Percentiles rank a stretch among this genome's conserved stretches.
These are phyloP conservation scores for Populus tomentosa DNA, from an alignment of 441 rosid species.

Conservation along the genomic window DNA sequence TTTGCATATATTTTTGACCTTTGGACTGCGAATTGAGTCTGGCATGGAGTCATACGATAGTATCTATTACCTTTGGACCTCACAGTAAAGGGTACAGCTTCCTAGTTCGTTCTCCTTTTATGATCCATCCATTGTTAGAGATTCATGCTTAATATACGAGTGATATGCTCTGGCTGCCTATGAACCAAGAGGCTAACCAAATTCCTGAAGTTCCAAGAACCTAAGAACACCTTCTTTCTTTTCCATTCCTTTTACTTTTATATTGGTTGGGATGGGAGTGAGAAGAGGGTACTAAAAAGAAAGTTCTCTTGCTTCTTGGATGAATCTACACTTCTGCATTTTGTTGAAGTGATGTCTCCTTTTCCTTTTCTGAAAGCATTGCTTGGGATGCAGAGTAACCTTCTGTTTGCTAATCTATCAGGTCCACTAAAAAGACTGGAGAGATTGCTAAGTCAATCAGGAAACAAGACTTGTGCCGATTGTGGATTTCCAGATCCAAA, in stretches of 20 bases:
- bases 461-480: constrained; percentile 83
- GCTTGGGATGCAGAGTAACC: not conserved
- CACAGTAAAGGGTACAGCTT: not conserved
- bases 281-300: no score
- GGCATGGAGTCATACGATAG: not conserved
- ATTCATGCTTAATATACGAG: no score
- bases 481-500: constrained; percentile 96
- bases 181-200: no score
- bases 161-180: no score
- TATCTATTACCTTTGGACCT: not conserved
- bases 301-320: no score
- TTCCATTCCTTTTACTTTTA: no score
- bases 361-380: not conserved
- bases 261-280: no score
- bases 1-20: no score
- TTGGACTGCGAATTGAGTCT: not conserved
- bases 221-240: no score
- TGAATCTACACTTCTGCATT: not conserved
- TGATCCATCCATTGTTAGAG: no score
- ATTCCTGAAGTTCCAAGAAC: no score
- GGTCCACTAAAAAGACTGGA: constrained; percentile 64
- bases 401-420: constrained; percentile 25
- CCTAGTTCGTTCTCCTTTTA: no score
- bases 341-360: not conserved
- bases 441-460: constrained; percentile 42